Conservation (phyloP, 2,329 filamentous ascomycete genomes). For the Monilinia laxa region DNA sequence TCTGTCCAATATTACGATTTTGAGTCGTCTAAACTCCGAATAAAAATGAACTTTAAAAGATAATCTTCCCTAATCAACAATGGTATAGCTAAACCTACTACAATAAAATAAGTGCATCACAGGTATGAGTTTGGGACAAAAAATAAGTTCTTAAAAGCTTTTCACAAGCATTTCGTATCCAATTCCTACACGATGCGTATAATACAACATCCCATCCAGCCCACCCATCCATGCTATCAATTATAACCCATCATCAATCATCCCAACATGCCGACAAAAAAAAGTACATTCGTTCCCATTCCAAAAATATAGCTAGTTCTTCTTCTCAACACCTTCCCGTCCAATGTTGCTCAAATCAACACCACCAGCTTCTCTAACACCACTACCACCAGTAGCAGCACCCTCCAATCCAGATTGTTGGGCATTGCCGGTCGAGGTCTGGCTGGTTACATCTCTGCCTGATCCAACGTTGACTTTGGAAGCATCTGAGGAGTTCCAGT, state of each 20-base stretch:
- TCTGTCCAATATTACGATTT: no score
- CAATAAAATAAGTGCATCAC: not conserved
- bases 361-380: slow-evolving; percentile 48
- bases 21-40: no score
- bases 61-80: not conserved
- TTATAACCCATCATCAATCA: slow-evolving; percentile 17
- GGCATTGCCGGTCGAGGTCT: slow-evolving; percentile 49
- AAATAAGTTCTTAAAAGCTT: not conserved
- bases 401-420: slow-evolving; percentile 55
- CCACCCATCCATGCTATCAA: not conserved
- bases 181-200: slow-evolving; percentile 1
- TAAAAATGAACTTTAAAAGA: no score
- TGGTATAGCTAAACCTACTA: no score
- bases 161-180: not conserved
- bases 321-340: slow-evolving; percentile 58
- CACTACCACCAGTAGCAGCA: slow-evolving; percentile 58
- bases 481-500: slow-evolving; percentile 73
- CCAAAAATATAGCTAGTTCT: not conserved
- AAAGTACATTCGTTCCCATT: not conserved
- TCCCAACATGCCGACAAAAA: not conserved
- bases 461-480: slow-evolving; percentile 66
- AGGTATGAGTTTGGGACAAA: not conserved
- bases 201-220: not conserved
- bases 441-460: slow-evolving; percentile 45
- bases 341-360: slow-evolving; percentile 61